Conservation (phyloP, 495 filamentous ascomycete species). For the Lasiosphaeria ovina region DNA sequence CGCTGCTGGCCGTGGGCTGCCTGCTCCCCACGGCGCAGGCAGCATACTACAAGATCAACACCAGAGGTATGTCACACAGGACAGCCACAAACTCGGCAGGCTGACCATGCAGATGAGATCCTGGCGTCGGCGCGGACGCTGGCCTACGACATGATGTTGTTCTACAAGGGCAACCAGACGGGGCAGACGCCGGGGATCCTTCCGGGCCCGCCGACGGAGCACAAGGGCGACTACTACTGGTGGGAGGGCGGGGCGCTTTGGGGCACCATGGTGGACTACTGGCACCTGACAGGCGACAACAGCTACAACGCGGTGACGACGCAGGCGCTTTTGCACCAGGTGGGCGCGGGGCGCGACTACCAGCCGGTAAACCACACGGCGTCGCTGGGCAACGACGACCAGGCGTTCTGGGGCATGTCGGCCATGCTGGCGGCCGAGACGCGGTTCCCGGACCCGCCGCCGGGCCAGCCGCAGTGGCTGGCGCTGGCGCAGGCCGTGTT, state of each 20-base stretch:
- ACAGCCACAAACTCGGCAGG: neutral
- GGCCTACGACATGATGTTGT: conserved; percentile 62
- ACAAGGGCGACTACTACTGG: conserved; percentile 58
- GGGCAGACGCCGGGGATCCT: conserved; percentile 67
- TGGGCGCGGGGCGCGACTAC: conserved; percentile 57
- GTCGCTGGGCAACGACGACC: conserved; percentile 76
- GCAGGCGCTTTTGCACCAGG: conserved; percentile 62
- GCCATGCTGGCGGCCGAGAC: conserved; percentile 73
- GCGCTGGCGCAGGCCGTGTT: conserved; percentile 75
- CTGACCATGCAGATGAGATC: conserved; percentile 50
- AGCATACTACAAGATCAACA: conserved; percentile 26
- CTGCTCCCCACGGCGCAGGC: conserved; percentile 14
- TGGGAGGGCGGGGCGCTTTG: conserved; percentile 50
- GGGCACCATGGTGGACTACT: conserved; percentile 66
- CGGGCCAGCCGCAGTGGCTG: conserved; percentile 66
- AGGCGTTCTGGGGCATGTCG: conserved; percentile 80
- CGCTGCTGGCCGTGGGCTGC: neutral
- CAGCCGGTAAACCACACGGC: conserved; percentile 69
- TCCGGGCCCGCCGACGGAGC: conserved; percentile 48
- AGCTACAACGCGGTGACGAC: conserved; percentile 60
- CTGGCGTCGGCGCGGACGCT: conserved; percentile 59
- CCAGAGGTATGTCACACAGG: conserved; percentile 17
- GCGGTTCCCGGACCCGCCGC: conserved; percentile 61
- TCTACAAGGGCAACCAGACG: conserved; percentile 61
- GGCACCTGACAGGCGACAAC: conserved; percentile 64